A percentile compares a stretch with the other conserved stretches of the same genome.
Evolutionary conservation across 2,329 filamentous ascomycete genomes (phyloP).

Genomic region (Pseudogymnoascus sp.): DNA sequence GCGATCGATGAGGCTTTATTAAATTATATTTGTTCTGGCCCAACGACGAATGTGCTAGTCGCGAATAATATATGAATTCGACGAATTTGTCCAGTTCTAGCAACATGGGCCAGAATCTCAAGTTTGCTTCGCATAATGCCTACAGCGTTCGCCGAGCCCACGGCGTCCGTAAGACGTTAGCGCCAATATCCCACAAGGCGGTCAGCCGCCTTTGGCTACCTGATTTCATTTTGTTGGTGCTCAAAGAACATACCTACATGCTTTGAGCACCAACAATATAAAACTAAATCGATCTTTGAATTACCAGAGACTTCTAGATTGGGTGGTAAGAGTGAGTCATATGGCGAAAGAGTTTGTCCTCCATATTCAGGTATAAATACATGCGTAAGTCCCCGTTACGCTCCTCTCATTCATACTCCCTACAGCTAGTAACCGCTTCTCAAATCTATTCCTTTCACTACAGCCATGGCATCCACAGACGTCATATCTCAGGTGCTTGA

Average conservation of each 20-base stretch:
- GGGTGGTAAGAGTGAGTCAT: neutral
- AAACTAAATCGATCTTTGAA: neutral
- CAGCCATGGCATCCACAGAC: slow-evolving; percentile 28
- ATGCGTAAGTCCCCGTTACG: neutral
- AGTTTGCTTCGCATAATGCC: neutral
- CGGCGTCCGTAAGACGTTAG: neutral
- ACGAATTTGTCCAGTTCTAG: neutral
- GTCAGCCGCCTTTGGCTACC: neutral
- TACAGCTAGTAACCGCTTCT: neutral
- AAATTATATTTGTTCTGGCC: too few relatives aligned
- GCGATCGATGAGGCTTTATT: too few relatives aligned
- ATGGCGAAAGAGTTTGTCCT: neutral
- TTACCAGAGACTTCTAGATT: neutral
- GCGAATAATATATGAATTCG: neutral
- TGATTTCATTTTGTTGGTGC: too few relatives aligned
- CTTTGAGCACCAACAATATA: neutral
- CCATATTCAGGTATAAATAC: neutral
- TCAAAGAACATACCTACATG: neutral
- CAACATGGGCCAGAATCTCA: neutral
- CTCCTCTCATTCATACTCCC: neutral
- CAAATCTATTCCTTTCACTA: neutral
- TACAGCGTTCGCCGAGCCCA: neutral
- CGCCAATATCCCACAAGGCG: neutral
- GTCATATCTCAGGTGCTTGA: slow-evolving; percentile 43
- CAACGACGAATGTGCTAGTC: too few relatives aligned